Evolutionary conservation across 495 filamentous ascomycete species (phyloP).

Genomic region (Daldinia grandis): DNA sequence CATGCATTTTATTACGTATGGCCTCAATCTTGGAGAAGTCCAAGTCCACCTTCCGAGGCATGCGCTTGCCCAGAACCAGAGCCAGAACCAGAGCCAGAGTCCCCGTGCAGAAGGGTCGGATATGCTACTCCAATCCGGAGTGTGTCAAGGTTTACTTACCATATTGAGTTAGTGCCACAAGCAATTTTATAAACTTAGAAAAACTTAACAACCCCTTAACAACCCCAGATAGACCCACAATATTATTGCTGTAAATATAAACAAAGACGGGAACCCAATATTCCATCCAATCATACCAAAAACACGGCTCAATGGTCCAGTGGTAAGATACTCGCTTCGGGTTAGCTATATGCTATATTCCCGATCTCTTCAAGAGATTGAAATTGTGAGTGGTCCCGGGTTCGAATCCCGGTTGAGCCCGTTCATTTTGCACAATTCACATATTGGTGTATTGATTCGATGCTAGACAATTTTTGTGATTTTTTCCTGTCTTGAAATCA

Average conservation of each 20-base stretch:
- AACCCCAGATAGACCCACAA: background rate
- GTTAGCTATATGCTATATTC: background rate
- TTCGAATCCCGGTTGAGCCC: constrained; percentile 38
- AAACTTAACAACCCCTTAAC: background rate
- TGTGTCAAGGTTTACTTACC: background rate
- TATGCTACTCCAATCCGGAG: background rate
- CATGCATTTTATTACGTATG: constrained; percentile 8
- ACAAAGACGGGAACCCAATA: background rate
- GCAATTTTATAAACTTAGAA: background rate
- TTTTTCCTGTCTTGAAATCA: background rate
- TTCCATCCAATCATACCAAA: background rate
- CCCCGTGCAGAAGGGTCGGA: background rate
- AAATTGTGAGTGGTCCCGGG: constrained; percentile 32
- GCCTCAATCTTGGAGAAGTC: constrained; percentile 11
- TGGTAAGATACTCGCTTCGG: constrained; percentile 40
- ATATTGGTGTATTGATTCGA: background rate
- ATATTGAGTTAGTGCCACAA: background rate
- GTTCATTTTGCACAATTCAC: background rate
- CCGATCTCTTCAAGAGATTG: constrained; percentile 6
- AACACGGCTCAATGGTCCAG: constrained; percentile 39
- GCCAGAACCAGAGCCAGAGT: background rate
- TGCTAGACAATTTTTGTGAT: background rate
- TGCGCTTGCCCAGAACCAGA: background rate
- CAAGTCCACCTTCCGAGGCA: background rate
- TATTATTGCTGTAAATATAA: background rate